Percentiles rank a stretch among this genome's conserved stretches.
Evolutionary conservation across 2,329 filamentous ascomycete genomes (phyloP).

Genomic region (Metarhizium guizhouense): DNA sequence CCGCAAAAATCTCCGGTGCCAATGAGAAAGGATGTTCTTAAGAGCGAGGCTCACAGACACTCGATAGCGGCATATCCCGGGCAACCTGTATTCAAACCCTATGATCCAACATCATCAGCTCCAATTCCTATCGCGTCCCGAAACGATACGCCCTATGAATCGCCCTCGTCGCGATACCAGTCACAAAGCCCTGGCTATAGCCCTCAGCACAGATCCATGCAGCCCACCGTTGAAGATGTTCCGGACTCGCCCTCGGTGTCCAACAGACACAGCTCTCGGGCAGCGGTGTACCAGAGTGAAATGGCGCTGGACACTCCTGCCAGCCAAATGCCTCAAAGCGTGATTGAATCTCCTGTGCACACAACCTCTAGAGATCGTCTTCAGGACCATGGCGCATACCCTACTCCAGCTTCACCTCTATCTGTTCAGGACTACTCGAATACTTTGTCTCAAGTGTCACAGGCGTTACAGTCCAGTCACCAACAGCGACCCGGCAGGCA

Average conservation of each 20-base stretch:
- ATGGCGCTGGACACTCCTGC: conserved; percentile 28
- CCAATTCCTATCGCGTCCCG: conserved; percentile 18
- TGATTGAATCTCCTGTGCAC: conserved; percentile 12
- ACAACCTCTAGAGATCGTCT: conserved; percentile 10
- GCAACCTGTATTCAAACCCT: conserved; percentile 42
- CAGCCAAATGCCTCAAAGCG: conserved; percentile 30
- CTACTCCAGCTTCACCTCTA: conserved; percentile 20
- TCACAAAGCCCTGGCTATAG: conserved; percentile 42
- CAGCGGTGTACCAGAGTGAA: conserved; percentile 23
- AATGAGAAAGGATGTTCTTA: conserved; percentile 51
- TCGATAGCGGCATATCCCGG: conserved; percentile 43
- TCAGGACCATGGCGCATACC: conserved; percentile 10
- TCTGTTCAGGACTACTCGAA: conserved; percentile 26
- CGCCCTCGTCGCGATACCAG: conserved; percentile 34
- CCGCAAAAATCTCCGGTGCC: conserved; percentile 37
- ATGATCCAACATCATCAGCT: conserved; percentile 37
- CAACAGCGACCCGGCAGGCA: conserved; percentile 21
- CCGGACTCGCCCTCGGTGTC: conserved; percentile 41
- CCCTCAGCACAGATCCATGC: conserved; percentile 41
- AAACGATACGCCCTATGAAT: conserved; percentile 23
- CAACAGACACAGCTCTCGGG: conserved; percentile 13
- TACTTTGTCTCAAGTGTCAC: conserved; percentile 16
- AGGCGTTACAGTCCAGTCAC: conserved; percentile 21
- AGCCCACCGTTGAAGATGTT: conserved; percentile 55
- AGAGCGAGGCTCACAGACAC: conserved; percentile 47